These are phyloP conservation scores for Lepidium aucheri DNA, from an alignment of 345 rosid species.

Conservation along the genomic window DNA sequence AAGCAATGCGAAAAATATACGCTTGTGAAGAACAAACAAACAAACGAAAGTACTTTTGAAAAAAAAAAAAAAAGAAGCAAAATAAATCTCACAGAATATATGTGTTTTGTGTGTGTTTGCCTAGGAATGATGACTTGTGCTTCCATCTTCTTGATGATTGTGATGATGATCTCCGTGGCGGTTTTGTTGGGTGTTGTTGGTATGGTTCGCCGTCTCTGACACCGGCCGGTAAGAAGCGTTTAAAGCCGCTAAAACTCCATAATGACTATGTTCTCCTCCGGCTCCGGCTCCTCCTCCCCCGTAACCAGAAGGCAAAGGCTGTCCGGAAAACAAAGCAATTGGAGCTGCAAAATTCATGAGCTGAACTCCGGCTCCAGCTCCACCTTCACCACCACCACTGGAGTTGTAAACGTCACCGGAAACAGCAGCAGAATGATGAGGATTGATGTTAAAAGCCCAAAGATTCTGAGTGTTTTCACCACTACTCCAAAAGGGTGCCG, in stretches of 20 bases:
- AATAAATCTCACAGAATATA: constrained; percentile 23
- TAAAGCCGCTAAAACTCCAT: constrained; percentile 59
- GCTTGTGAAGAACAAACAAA: constrained; percentile 21
- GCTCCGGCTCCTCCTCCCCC: constrained; percentile 19
- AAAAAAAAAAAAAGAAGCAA: neutral
- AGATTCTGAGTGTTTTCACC: constrained; percentile 26
- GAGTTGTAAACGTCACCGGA: constrained; percentile 23
- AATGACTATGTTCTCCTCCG: constrained; percentile 40
- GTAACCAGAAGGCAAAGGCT: constrained; percentile 34
- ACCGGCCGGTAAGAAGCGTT: constrained; percentile 48
- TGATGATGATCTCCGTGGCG: constrained; percentile 38
- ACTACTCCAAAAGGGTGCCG: constrained; percentile 67
- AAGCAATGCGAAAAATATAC: constrained; percentile 19
- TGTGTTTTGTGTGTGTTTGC: constrained; percentile 15
- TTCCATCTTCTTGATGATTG: constrained; percentile 31
- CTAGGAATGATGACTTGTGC: constrained; percentile 35
- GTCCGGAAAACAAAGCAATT: constrained; percentile 60
- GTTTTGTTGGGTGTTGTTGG: constrained; percentile 39
- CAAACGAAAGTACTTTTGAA: constrained; percentile 23
- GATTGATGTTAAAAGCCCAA: constrained; percentile 24
- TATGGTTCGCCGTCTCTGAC: constrained; percentile 31
- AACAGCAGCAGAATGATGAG: constrained; percentile 6
- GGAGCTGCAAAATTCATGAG: constrained; percentile 73
- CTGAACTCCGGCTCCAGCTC: constrained; percentile 44
- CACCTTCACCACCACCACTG: constrained; percentile 29